Conservation (phyloP, 164 flowering plant species). For the Houttuynia cordata region DNA sequence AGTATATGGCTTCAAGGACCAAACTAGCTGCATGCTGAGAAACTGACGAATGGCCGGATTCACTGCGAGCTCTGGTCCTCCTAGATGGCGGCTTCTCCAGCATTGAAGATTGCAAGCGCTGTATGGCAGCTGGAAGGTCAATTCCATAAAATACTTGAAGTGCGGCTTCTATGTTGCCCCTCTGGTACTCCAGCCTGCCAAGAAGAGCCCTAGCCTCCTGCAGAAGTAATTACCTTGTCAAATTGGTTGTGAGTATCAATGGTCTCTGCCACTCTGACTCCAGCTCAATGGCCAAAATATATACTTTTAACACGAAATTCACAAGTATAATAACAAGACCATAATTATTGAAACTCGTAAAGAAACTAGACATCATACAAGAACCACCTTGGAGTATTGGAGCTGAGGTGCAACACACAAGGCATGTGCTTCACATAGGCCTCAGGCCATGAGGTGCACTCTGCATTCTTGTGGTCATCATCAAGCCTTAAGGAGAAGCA, state of each 20-base stretch:
- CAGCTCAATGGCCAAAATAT: too few species aligned
- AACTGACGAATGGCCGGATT: slow-evolving; percentile 27
- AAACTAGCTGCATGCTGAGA: slow-evolving; percentile 79
- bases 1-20: slow-evolving; percentile 85
- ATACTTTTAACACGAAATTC: neutral
- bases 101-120: slow-evolving; percentile 47
- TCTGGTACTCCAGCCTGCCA: slow-evolving; percentile 90
- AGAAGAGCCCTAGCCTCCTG: slow-evolving; percentile 98
- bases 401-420: too few species aligned
- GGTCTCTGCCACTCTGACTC: too few species aligned
- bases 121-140: slow-evolving; percentile 85
- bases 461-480: too few species aligned
- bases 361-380: neutral
- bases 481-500: too few species aligned
- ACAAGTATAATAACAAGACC: neutral
- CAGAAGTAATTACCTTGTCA: slow-evolving; percentile 1
- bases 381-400: neutral
- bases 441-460: too few species aligned
- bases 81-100: slow-evolving; percentile 36
- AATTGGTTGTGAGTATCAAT: too few species aligned
- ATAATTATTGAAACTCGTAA: neutral
- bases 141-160: slow-evolving; percentile 84
- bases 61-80: slow-evolving; percentile 41
- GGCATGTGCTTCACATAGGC: too few species aligned
- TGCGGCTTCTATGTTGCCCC: slow-evolving; percentile 89